Evolutionary conservation across 2,329 filamentous ascomycete genomes (phyloP).

Genomic region (Chaetoscypha palmicola): DNA sequence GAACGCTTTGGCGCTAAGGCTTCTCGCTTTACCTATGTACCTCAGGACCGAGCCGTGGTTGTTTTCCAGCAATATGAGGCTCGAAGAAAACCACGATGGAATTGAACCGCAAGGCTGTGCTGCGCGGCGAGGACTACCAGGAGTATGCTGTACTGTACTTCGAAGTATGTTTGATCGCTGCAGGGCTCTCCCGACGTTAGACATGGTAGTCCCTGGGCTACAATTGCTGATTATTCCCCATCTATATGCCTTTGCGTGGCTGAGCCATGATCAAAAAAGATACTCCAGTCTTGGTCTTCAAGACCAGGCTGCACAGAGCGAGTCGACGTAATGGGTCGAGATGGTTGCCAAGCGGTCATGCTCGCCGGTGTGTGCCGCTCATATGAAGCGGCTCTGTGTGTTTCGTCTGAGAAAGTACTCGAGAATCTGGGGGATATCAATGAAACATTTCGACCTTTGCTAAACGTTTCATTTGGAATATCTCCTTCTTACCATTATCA

Average conservation of each 20-base stretch:
- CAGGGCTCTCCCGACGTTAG: neutral
- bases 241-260: constrained; percentile 1
- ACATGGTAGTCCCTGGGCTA: neutral
- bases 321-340: too few species aligned
- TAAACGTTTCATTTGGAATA: neutral
- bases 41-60: neutral
- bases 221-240: neutral
- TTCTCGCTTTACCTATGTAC: too few species aligned
- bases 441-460: neutral
- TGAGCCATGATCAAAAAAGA: constrained; percentile 12
- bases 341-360: too few species aligned
- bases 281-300: neutral
- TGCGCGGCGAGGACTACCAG: constrained; percentile 1
- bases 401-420: neutral
- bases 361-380: too few species aligned
- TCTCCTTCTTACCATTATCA: neutral
- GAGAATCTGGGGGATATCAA: neutral
- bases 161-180: constrained; percentile 1
- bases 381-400: too few species aligned
- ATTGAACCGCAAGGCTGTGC: constrained; percentile 4
- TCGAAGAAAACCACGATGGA: neutral
- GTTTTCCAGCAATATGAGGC: neutral
- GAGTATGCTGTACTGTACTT: too few species aligned
- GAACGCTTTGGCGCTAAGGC: neutral
- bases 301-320: neutral